A percentile compares a stretch with the other conserved stretches of the same genome.
Conservation (phyloP, 2,329 filamentous ascomycete genomes). For the Bretziella fagacearum region DNA sequence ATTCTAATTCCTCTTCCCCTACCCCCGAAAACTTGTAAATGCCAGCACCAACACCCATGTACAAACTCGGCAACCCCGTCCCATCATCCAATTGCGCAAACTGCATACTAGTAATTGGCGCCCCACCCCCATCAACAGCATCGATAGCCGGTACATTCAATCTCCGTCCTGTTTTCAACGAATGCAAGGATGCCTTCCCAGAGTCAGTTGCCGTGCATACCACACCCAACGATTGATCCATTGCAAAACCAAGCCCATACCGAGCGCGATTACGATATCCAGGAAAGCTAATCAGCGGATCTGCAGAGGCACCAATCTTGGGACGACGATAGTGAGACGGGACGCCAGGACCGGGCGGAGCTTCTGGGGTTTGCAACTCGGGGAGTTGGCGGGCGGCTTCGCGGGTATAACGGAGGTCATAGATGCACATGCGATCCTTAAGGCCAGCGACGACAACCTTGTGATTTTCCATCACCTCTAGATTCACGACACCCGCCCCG, state of each 20-base stretch:
- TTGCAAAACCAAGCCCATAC: constrained; percentile 34
- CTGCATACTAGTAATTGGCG: constrained; percentile 8
- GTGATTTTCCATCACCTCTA: constrained; percentile 1
- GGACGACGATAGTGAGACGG: too few relatives aligned
- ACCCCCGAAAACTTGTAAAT: constrained; percentile 12
- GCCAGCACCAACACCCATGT: constrained; percentile 6
- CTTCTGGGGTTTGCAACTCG: background rate
- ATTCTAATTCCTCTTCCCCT: constrained; percentile 4
- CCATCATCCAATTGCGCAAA: constrained; percentile 9
- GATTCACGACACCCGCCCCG: constrained; percentile 4
- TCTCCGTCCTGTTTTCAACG: constrained; percentile 28
- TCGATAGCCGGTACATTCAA: constrained; percentile 19
- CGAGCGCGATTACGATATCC: constrained; percentile 34
- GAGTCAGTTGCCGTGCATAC: constrained; percentile 38
- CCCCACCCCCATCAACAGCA: constrained; percentile 5
- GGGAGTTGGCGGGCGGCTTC: background rate
- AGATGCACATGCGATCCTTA: constrained; percentile 32
- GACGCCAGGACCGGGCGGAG: constrained; percentile 1
- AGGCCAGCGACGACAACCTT: constrained; percentile 38
- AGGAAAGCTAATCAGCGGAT: constrained; percentile 26
- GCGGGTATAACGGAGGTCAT: constrained; percentile 34
- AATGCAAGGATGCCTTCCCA: constrained; percentile 32
- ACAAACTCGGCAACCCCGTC: constrained; percentile 7
- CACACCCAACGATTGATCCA: constrained; percentile 29
- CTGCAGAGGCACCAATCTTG: too few relatives aligned